Evolutionary conservation across 148 eudicot genomes (phyloP).

Genomic region (Spergularia bocconei): DNA sequence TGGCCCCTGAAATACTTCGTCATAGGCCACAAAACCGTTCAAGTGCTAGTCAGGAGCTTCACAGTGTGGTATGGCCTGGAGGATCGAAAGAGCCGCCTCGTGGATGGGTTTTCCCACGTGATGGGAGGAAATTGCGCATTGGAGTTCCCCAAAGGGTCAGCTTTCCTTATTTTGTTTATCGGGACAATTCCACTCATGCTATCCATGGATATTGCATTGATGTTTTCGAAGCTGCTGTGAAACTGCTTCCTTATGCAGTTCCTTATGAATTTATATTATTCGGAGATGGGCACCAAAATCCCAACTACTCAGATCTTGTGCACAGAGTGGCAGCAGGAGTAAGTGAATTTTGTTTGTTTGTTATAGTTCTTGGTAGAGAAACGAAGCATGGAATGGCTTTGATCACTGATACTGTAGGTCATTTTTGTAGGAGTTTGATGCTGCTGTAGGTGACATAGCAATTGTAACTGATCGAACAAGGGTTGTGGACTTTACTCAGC

Average conservation of each 20-base stretch:
- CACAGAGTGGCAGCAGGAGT: constrained; percentile 34
- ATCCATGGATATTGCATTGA: constrained; percentile 46
- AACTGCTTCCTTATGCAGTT: constrained; percentile 44
- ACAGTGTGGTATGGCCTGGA: constrained; percentile 50
- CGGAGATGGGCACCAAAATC: constrained; percentile 49
- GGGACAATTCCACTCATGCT: constrained; percentile 27
- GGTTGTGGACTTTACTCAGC: constrained; percentile 65
- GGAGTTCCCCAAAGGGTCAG: constrained; percentile 49
- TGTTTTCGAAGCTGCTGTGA: constrained; percentile 44
- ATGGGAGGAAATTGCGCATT: constrained; percentile 37
- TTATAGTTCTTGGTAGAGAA: neutral
- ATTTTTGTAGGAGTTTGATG: constrained; percentile 55
- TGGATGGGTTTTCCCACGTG: constrained; percentile 45
- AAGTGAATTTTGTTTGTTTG: constrained; percentile 24
- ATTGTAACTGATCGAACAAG: constrained; percentile 51
- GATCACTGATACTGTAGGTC: constrained; percentile 14
- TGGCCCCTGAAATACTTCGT: constrained; percentile 40
- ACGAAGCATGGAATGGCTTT: neutral
- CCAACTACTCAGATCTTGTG: constrained; percentile 43
- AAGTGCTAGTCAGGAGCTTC: constrained; percentile 31
- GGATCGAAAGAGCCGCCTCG: constrained; percentile 35
- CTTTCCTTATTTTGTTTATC: constrained; percentile 37
- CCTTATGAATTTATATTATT: constrained; percentile 34
- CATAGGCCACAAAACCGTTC: constrained; percentile 32
- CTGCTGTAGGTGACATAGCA: constrained; percentile 68